These are phyloP conservation scores for Globisporangium ultimum DNA, from an alignment of 352 stramenopile genomes.

Conservation along the genomic window DNA sequence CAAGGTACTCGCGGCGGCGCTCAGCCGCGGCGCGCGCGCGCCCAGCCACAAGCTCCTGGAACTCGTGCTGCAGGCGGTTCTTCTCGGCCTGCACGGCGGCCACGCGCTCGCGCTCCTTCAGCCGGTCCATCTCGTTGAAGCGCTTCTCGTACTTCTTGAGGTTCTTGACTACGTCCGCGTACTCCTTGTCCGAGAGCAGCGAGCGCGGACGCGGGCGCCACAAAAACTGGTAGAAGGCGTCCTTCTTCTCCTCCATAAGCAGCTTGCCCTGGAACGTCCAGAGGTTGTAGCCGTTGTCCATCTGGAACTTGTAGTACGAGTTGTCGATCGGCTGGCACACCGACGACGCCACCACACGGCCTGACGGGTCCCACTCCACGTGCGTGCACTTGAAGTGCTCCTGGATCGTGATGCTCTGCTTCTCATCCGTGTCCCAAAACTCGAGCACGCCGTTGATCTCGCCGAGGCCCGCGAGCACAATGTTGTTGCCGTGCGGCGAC, in stretches of 20 bases:
- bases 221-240: constrained; percentile 95
- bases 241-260: constrained; percentile 93
- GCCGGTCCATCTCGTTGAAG: constrained; percentile 84
- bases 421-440: constrained; percentile 97
- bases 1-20: constrained; percentile 60
- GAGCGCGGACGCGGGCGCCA: constrained; percentile 92
- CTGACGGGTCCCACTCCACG: constrained; percentile 97
- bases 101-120: constrained; percentile 78
- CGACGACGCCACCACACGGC: constrained; percentile 92
- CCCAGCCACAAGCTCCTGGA: constrained; percentile 60
- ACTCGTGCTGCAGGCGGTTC: constrained; percentile 63
- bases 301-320: constrained; percentile 96
- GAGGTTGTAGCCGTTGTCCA: constrained; percentile 99
- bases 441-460: constrained; percentile 96
- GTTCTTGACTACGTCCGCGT: constrained; percentile 95
- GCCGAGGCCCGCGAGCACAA: constrained; percentile 93
- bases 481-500: constrained; percentile 92
- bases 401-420: constrained; percentile 92
- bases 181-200: constrained; percentile 91
- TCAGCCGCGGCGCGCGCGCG: constrained; percentile 25
- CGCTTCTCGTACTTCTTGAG: constrained; percentile 96
- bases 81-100: constrained; percentile 65
- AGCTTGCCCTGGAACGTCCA: constrained; percentile 98
- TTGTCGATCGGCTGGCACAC: constrained; percentile 96
- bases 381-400: constrained; percentile 99